A percentile compares a stretch with the other conserved stretches of the same genome.
phyloP scores from a whole-genome alignment of 768 basidiomycete species.

The Scleroderma bovista region DNA sequence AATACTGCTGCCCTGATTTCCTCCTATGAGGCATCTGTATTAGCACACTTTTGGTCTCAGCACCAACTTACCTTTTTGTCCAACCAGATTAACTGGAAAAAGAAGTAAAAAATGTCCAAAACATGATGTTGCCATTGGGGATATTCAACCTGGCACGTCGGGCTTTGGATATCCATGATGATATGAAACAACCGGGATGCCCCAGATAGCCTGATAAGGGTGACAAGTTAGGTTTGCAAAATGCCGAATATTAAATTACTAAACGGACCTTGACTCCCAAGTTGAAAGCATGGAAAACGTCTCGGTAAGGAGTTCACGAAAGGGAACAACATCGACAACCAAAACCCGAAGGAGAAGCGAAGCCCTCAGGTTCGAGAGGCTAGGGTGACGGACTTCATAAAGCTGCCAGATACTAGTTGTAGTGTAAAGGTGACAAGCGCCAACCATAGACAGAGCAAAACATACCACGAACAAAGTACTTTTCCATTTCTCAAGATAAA shows the following conservation, averaged over 20 bases:
- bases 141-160: constrained; percentile 55
- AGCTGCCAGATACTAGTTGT: constrained; percentile 57
- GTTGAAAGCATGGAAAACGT: constrained; percentile 4
- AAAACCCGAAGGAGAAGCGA: constrained; percentile 53
- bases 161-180: constrained; percentile 59
- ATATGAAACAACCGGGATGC: constrained; percentile 57
- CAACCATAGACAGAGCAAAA: neutral
- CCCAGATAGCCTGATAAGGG: constrained; percentile 41
- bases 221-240: too few species aligned
- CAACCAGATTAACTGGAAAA: constrained; percentile 58
- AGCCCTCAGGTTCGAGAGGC: constrained; percentile 50
- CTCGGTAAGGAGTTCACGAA: constrained; percentile 45
- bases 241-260: too few species aligned
- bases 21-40: constrained; percentile 40
- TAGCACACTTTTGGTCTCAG: neutral
- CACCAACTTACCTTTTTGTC: constrained; percentile 48
- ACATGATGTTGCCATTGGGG: constrained; percentile 65
- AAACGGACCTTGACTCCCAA: constrained; percentile 50
- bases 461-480: constrained; percentile 55
- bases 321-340: constrained; percentile 58
- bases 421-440: neutral
- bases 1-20: constrained; percentile 58
- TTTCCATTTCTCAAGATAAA: constrained; percentile 61
- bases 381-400: constrained; percentile 54
- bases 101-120: constrained; percentile 51